These are phyloP conservation scores for Rhizophagus sp. DNA, from an alignment of 192 early-diverging fungal genomes.

Conservation along the genomic window DNA sequence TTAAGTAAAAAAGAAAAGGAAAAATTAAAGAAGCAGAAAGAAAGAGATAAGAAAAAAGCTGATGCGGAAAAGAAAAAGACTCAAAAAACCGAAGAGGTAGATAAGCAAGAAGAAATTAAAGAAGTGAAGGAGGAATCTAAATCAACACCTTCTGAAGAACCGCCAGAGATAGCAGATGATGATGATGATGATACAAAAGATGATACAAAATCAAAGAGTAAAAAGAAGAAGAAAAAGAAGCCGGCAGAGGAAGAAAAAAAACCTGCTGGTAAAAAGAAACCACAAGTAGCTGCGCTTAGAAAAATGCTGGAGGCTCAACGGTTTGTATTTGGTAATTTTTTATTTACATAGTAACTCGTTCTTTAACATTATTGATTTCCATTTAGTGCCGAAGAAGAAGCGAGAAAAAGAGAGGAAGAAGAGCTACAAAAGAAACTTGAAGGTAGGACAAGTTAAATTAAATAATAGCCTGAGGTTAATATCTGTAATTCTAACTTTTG, in stretches of 20 bases:
- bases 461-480: background rate
- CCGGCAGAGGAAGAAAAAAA: constrained; percentile 52
- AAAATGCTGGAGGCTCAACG: constrained; percentile 34
- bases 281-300: constrained; percentile 54
- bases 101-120: constrained; percentile 40
- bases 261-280: constrained; percentile 57
- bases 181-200: constrained; percentile 38
- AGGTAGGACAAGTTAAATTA: constrained; percentile 17
- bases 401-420: constrained; percentile 66
- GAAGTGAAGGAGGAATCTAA: constrained; percentile 20
- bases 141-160: constrained; percentile 6
- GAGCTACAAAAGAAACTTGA: constrained; percentile 68
- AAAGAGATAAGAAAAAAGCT: constrained; percentile 64
- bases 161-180: constrained; percentile 33
- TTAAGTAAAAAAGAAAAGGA: constrained; percentile 91
- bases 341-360: background rate
- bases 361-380: background rate
- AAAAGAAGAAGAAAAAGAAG: constrained; percentile 59
- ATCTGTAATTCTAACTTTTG: background rate
- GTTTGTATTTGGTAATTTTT: background rate
- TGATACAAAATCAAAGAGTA: constrained; percentile 55
- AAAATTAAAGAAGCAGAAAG: constrained; percentile 74
- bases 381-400: constrained; percentile 60
- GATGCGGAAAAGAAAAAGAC: constrained; percentile 51
- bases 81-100: constrained; percentile 32